A percentile compares a stretch with the other conserved stretches of the same genome.
Conservation (phyloP, 1,284 basidiomycete species). For the Ganoderma multipileum region DNA sequence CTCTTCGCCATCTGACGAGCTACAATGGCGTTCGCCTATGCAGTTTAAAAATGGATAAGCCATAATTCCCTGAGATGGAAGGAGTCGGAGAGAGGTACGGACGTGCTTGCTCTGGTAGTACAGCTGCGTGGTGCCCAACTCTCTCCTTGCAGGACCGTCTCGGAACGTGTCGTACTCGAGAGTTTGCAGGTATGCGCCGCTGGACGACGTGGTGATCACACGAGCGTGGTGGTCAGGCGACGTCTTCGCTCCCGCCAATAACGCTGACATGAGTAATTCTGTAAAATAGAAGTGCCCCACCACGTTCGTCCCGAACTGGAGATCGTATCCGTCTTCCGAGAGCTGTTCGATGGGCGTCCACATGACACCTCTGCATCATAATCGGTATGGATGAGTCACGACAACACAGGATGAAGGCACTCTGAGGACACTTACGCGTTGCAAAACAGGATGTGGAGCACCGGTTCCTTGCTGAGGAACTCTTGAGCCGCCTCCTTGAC, state of each 20-base stretch:
- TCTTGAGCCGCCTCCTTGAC: constrained; percentile 51
- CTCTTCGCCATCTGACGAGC: constrained; percentile 42
- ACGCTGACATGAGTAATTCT: constrained; percentile 48
- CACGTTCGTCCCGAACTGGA: constrained; percentile 59
- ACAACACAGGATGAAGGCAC: background rate
- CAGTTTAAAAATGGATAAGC: background rate
- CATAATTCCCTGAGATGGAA: background rate
- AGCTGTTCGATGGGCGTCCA: constrained; percentile 41
- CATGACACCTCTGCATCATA: constrained; percentile 52
- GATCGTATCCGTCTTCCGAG: constrained; percentile 55
- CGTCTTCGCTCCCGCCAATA: constrained; percentile 41
- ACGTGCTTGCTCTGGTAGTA: constrained; percentile 52
- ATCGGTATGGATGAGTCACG: background rate
- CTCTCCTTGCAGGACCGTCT: constrained; percentile 37
- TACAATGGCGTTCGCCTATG: constrained; percentile 46
- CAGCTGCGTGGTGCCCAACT: constrained; percentile 36
- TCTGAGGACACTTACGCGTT: constrained; percentile 49
- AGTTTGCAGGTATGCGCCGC: constrained; percentile 36
- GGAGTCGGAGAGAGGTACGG: background rate
- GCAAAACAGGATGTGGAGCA: constrained; percentile 59
- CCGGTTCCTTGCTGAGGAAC: constrained; percentile 50
- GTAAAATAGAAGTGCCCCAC: constrained; percentile 52
- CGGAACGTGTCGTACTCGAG: constrained; percentile 40
- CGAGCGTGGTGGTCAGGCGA: constrained; percentile 46
- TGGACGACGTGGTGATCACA: constrained; percentile 50